Base-by-base conservation (phyloP, 805 yeast genomes). In the Wickerhamiella parazyma region DNA sequence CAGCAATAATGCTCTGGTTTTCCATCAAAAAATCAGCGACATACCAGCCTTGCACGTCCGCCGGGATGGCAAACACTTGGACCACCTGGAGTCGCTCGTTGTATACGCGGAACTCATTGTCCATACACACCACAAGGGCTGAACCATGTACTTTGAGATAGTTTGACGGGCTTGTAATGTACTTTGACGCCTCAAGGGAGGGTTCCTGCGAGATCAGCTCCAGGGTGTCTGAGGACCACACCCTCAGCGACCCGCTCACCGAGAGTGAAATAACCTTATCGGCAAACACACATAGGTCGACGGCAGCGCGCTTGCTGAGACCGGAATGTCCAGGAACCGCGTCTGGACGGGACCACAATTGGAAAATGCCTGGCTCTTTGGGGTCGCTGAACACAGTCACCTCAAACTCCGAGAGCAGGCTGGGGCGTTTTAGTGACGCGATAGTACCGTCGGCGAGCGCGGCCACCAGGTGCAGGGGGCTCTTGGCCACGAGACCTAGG, bases 381-480 rank as follows among this genome's bases (percentile, higher is more conserved):
- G 45, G 48, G 42, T 59, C 60, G 5, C 33, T 35, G 34, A 59
- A 49, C 3, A 28, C 36, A 57, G 59, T 8, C 71, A 73, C 45
- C 63, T 72, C 34, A 64, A 52, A 57, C 19, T 60, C 64, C 3
- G 48, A 50, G 22, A 67, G 57, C 9, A 61, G 49, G 16, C 45
- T 17, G 6, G 51, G 36, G 31, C 66, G 51, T 24, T 51, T 43
- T 16, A 48, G 29, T 40, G 46, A 48, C 40, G 84, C 61, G 34
- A 86, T 57, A 1, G 87, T 84, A 20, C 96, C 95, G 61, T 87
- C 94, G 36, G 69, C 68, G 39, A 86, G 64, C 4, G 84, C 67
- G 0, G 80, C 74, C 3, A 85, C 56, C 7, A 76, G 55, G 36
- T 70, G 67, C 2, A 55, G 52, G 0, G 62, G 48, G 25, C 72